These are phyloP conservation scores for Mortierella sp. DNA, from an alignment of 371 early-diverging fungal species.

Conservation along the genomic window DNA sequence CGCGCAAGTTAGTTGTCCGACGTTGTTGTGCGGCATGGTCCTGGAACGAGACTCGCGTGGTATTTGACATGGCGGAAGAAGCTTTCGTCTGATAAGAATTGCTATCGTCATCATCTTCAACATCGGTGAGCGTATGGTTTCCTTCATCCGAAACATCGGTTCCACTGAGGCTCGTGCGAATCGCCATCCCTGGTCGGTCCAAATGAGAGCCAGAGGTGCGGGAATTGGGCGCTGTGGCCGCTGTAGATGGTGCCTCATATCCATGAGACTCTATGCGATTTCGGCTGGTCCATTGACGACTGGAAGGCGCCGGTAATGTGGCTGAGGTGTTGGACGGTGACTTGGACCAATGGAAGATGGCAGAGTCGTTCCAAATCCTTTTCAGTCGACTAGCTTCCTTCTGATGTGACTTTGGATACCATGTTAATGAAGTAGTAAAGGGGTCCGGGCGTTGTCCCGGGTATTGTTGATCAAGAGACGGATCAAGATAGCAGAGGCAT, in stretches of 20 bases:
- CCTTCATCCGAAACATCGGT: conserved; percentile 50
- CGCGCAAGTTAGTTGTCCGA: conserved; percentile 13
- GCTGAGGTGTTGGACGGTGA: conserved; percentile 5
- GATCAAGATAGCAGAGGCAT: conserved; percentile 38
- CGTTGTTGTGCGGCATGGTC: conserved; percentile 4
- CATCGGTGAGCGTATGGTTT: conserved; percentile 33
- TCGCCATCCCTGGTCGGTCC: conserved; percentile 4
- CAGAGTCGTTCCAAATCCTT: conserved; percentile 48
- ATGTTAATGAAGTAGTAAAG: conserved; percentile 14
- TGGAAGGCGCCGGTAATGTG: background rate
- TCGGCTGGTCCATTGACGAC: background rate
- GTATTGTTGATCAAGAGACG: conserved; percentile 15
- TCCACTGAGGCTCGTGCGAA: conserved; percentile 27
- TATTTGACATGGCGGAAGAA: background rate
- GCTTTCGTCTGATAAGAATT: background rate
- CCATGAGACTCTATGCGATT: background rate
- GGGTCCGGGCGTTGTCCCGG: conserved; percentile 3
- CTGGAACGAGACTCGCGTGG: conserved; percentile 25
- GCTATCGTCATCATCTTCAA: conserved; percentile 34
- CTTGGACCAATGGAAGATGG: conserved; percentile 38
- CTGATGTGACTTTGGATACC: conserved; percentile 36
- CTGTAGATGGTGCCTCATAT: background rate
- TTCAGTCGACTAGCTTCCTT: conserved; percentile 30
- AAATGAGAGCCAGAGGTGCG: background rate
- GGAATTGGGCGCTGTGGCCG: background rate